Percentiles rank a stretch among this genome's conserved stretches.
Evolutionary conservation across 2,329 filamentous ascomycete species (phyloP).

Genomic region (Botryotinia narcissicola): DNA sequence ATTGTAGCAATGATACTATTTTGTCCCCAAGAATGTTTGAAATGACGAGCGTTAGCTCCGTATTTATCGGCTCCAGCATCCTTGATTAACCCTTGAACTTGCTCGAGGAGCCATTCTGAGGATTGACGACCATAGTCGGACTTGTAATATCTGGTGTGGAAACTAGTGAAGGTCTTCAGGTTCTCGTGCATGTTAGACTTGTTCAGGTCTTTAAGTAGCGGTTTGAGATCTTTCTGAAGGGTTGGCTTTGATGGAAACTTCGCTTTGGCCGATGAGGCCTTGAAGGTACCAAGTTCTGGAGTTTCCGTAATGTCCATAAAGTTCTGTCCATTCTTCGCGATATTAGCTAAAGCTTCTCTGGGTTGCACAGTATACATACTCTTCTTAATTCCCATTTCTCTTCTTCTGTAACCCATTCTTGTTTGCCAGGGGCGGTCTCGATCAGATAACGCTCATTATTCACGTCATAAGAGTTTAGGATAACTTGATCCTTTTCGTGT

Average conservation of each 20-base stretch:
- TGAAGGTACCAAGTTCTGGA: slow-evolving; percentile 57
- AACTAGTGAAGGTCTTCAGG: slow-evolving; percentile 73
- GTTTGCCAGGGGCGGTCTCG: slow-evolving; percentile 80
- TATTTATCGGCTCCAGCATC: slow-evolving; percentile 66
- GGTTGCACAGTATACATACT: slow-evolving; percentile 51
- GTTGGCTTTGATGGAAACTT: slow-evolving; percentile 65
- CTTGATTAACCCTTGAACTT: slow-evolving; percentile 69
- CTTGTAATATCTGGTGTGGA: slow-evolving; percentile 81
- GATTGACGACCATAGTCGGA: slow-evolving; percentile 77
- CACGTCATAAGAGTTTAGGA: slow-evolving; percentile 43
- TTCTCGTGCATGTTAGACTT: slow-evolving; percentile 76
- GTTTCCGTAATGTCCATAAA: slow-evolving; percentile 95
- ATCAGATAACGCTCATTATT: slow-evolving; percentile 64
- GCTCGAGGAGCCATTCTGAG: slow-evolving; percentile 79
- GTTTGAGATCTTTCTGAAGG: slow-evolving; percentile 63
- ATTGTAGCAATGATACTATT: slow-evolving; percentile 89
- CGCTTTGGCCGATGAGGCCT: slow-evolving; percentile 43
- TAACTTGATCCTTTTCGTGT: slow-evolving; percentile 50
- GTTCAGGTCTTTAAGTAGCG: slow-evolving; percentile 65
- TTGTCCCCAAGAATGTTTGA: slow-evolving; percentile 84
- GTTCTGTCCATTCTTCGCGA: slow-evolving; percentile 70
- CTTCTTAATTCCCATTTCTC: slow-evolving; percentile 90
- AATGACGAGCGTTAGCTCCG: slow-evolving; percentile 68
- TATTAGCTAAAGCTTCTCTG: slow-evolving; percentile 21
- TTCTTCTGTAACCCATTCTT: slow-evolving; percentile 85